A percentile compares a stretch with the other conserved stretches of the same genome.
These are phyloP conservation scores for Salmacisia buchloeana DNA, from an alignment of 1,284 basidiomycete genomes.

Conservation along the genomic window DNA sequence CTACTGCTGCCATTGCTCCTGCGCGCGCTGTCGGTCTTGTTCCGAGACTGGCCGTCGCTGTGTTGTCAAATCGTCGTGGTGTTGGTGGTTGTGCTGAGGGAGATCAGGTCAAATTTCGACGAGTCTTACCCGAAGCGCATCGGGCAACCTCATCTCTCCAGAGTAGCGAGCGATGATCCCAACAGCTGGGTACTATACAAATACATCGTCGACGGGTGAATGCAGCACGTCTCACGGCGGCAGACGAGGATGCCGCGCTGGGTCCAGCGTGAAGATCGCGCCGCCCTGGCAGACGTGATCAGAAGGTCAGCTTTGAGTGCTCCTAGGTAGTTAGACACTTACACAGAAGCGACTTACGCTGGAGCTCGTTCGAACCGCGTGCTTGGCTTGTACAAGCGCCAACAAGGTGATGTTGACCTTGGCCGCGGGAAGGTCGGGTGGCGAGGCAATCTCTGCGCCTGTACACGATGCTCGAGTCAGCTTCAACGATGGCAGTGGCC, in stretches of 20 bases:
- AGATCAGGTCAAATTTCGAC: no score
- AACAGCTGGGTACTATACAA: no score
- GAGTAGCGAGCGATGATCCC: no score
- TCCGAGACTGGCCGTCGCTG: no score
- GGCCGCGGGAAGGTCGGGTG: slow-evolving; percentile 77
- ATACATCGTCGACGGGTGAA: background rate
- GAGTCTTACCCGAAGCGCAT: no score
- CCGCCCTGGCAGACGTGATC: slow-evolving; percentile 22
- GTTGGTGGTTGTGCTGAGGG: no score
- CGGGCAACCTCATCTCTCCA: no score
- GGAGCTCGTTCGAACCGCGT: slow-evolving; percentile 62
- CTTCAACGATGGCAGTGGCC: slow-evolving; percentile 62
- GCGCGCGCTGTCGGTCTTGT: no score
- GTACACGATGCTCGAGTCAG: slow-evolving; percentile 65
- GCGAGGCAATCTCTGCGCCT: slow-evolving; percentile 74
- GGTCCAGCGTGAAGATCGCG: slow-evolving; percentile 41
- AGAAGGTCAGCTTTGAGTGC: background rate
- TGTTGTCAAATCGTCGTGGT: no score
- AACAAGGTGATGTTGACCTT: slow-evolving; percentile 88
- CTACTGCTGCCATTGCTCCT: no score
- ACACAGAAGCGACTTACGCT: slow-evolving; percentile 47
- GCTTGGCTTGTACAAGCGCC: slow-evolving; percentile 78
- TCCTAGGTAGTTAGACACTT: slow-evolving; percentile 43
- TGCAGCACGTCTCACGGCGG: slow-evolving; percentile 15
- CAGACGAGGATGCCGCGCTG: slow-evolving; percentile 26